A percentile compares a stretch with the other conserved stretches of the same genome.
Evolutionary conservation across 23 red algal species (phyloP).

Genomic region (Gracilaria caudata): DNA sequence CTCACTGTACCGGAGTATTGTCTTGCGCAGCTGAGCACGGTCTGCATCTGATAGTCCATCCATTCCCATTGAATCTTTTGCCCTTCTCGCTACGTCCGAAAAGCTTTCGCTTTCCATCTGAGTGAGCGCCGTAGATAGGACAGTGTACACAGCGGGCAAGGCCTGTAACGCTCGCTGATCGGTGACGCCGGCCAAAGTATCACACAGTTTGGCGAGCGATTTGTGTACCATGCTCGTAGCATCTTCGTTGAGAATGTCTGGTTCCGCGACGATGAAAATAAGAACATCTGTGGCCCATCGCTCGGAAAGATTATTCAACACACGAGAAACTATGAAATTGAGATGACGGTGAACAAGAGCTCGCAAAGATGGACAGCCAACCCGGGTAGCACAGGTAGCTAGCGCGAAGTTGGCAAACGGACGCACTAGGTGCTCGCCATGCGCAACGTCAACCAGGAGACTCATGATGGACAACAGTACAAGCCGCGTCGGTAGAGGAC

Average conservation of each 20-base stretch:
- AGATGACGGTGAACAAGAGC: conserved; percentile 43
- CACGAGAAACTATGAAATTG: conserved; percentile 50
- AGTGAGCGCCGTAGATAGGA: conserved; percentile 43
- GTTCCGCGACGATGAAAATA: conserved; percentile 37
- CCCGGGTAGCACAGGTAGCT: background rate
- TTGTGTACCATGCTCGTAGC: conserved; percentile 37
- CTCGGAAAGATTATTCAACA: conserved; percentile 26
- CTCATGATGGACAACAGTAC: conserved; percentile 40
- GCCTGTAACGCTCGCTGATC: conserved; percentile 33
- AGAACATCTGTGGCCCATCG: conserved; percentile 49
- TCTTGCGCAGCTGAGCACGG: conserved; percentile 29
- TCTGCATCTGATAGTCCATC: conserved; percentile 7
- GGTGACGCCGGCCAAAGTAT: conserved; percentile 54
- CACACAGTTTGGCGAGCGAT: conserved; percentile 31
- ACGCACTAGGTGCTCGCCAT: conserved; percentile 44
- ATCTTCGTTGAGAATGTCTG: conserved; percentile 36
- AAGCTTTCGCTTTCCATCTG: background rate
- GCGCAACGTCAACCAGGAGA: conserved; percentile 41
- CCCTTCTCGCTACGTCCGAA: background rate
- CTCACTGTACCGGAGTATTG: conserved; percentile 41
- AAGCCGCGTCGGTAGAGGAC: conserved; percentile 23
- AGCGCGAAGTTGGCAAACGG: conserved; percentile 11
- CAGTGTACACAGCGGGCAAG: conserved; percentile 34
- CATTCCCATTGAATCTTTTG: background rate
- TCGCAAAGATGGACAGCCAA: conserved; percentile 29